These are phyloP conservation scores for Heritiera fomes DNA, from an alignment of 345 rosid genomes.

Conservation along the genomic window DNA sequence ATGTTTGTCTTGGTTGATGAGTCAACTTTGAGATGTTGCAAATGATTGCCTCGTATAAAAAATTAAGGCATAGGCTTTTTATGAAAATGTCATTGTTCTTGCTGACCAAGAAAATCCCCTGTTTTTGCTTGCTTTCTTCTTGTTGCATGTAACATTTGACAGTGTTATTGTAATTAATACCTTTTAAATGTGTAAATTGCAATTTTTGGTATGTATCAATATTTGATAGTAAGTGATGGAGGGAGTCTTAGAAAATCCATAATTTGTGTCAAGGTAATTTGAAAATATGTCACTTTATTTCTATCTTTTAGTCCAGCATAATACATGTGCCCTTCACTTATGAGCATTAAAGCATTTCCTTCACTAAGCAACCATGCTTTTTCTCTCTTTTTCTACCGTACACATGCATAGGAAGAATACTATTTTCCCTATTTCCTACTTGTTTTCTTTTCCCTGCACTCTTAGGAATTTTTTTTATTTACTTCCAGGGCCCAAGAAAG, in stretches of 20 bases:
- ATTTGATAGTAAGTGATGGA: too few species aligned
- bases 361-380: neutral
- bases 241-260: neutral
- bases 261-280: neutral
- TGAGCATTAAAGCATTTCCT: neutral
- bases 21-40: neutral
- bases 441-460: neutral
- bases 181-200: neutral
- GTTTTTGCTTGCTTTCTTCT: neutral
- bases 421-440: neutral
- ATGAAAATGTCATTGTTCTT: neutral
- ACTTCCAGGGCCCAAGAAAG: conserved; percentile 94
- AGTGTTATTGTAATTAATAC: neutral
- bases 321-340: neutral
- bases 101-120: neutral
- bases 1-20: neutral
- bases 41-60: neutral
- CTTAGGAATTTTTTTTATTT: conserved; percentile 2
- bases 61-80: neutral
- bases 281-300: neutral
- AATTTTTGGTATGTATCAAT: neutral
- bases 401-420: neutral
- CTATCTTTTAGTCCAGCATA: neutral
- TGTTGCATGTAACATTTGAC: neutral
- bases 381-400: neutral